Evolutionary conservation across 129 eudicot species (phyloP), one percentile per base, ranked within the genome.

Genomic region (Ambrosia artemisiifolia): DNA sequence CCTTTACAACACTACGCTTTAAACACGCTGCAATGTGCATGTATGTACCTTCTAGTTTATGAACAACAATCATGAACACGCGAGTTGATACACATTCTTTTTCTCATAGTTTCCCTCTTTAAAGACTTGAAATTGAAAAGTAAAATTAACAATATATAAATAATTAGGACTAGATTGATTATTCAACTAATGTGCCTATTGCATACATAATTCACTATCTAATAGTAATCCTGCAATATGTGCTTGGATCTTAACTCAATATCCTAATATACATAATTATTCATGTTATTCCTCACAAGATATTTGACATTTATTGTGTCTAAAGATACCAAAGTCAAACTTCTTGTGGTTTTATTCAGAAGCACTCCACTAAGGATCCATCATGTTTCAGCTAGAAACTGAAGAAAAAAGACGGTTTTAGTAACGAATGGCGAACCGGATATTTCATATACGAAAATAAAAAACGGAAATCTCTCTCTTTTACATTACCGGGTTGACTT

Each of bases 311-410:
- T 78, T 71, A 71, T 78, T 71, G 72, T 20, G 55, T 38, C 42
- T 59, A 32, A 66, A 53, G 71, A 50, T 50, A 19, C 65, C 46
- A 19, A 20, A 61, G 69, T 36, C 64, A 18, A 70, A 62, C 76
- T 70, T 77, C 71, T 62, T 56, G 71, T 50, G 38, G 19, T 28
- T 62, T 77, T 77, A 69, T 69, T 77, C 71, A 63, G 68, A n/a
- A 63, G 48, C 68, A 63, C 30, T 63, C 13, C 48, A 36, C 47
- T 36, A 47, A 16, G 11, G 64, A 3, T 54, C 16, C 50, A 53
- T 70, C 64, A 53, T 54, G 36, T 19, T 53, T 70, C 64, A 40
- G 60, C 74, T 70, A 53, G 20, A 70, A 70, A 40, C 74, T 43
- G 11, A 63, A 62, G 24, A 78, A 69, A 38, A 69, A 19, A 24